Evolutionary conservation across 345 rosid species (phyloP).

Genomic region (Mercurialis annua): DNA sequence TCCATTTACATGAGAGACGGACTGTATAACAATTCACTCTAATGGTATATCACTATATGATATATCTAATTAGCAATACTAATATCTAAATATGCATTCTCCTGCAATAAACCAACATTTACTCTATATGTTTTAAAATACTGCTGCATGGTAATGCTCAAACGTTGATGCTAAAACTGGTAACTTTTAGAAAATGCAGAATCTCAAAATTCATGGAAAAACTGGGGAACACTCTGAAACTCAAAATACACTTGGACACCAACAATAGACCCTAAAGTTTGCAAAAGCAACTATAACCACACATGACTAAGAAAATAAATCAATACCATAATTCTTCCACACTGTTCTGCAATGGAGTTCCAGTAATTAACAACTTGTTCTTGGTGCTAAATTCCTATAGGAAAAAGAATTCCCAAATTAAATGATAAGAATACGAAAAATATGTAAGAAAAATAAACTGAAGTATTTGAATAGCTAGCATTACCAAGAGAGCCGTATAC

Average conservation of each 20-base stretch:
- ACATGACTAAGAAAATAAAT: constrained; percentile 2
- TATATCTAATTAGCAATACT: too few relatives aligned
- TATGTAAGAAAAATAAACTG: constrained; percentile 1
- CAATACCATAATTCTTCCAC: constrained; percentile 97
- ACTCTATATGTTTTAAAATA: too few relatives aligned
- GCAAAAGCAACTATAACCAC: constrained; percentile 3
- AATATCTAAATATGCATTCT: too few relatives aligned
- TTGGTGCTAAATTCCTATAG: constrained; percentile 93
- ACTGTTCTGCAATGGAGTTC: constrained; percentile 97
- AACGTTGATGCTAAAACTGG: too few relatives aligned
- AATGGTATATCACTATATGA: too few relatives aligned
- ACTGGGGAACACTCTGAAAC: too few relatives aligned
- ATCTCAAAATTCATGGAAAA: too few relatives aligned
- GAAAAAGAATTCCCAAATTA: constrained; percentile 13
- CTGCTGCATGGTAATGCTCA: too few relatives aligned
- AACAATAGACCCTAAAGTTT: not conserved
- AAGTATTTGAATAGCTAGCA: constrained; percentile 16
- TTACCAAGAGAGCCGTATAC: constrained; percentile 86
- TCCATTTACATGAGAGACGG: too few relatives aligned
- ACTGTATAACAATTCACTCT: too few relatives aligned
- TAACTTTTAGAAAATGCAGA: too few relatives aligned
- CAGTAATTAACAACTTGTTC: constrained; percentile 95
- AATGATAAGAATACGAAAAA: constrained; percentile 10
- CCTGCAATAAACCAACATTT: too few relatives aligned
- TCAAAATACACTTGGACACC: not conserved